These are phyloP conservation scores for Aspergillus kassunensis DNA, from an alignment of 495 filamentous ascomycete genomes.

Conservation along the genomic window DNA sequence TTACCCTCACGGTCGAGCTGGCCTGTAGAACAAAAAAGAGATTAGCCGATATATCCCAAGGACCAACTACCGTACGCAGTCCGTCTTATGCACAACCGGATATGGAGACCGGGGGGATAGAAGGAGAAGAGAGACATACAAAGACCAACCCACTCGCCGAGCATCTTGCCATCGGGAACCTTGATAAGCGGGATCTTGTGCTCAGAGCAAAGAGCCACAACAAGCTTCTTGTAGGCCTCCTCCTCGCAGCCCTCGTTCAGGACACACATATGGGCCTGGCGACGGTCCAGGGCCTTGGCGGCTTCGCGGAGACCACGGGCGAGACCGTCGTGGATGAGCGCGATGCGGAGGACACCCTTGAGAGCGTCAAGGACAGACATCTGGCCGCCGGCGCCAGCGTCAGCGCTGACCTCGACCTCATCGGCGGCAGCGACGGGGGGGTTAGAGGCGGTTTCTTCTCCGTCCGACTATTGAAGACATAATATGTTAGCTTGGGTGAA, in stretches of 20 bases:
- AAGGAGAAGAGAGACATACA: constrained; percentile 60
- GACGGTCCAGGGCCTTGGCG: constrained; percentile 92
- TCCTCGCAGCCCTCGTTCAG: constrained; percentile 98
- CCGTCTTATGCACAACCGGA: too few relatives aligned
- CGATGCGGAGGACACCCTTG: constrained; percentile 94
- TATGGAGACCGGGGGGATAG: too few relatives aligned
- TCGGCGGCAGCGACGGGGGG: constrained; percentile 66
- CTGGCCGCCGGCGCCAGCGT: constrained; percentile 78
- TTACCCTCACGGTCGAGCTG: constrained; percentile 98
- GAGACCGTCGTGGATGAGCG: constrained; percentile 98
- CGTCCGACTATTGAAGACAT: constrained; percentile 58
- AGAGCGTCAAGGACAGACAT: constrained; percentile 98
- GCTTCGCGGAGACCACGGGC: constrained; percentile 97
- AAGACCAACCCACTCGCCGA: constrained; percentile 99
- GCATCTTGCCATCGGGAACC: constrained; percentile 98
- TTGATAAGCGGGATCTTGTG: constrained; percentile 99
- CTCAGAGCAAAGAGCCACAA: constrained; percentile 94
- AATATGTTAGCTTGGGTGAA: constrained; percentile 14
- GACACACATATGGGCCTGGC: constrained; percentile 99
- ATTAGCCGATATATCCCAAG: too few relatives aligned
- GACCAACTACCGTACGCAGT: too few relatives aligned
- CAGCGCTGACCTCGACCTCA: constrained; percentile 88
- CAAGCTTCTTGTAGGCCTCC: constrained; percentile 99
- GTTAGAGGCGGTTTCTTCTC: constrained; percentile 80
- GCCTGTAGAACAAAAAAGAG: constrained; percentile 53